A percentile compares a stretch with the other conserved stretches of the same genome.
phyloP scores from a whole-genome alignment of 139 green algal species.

The Chlorella sp. region DNA sequence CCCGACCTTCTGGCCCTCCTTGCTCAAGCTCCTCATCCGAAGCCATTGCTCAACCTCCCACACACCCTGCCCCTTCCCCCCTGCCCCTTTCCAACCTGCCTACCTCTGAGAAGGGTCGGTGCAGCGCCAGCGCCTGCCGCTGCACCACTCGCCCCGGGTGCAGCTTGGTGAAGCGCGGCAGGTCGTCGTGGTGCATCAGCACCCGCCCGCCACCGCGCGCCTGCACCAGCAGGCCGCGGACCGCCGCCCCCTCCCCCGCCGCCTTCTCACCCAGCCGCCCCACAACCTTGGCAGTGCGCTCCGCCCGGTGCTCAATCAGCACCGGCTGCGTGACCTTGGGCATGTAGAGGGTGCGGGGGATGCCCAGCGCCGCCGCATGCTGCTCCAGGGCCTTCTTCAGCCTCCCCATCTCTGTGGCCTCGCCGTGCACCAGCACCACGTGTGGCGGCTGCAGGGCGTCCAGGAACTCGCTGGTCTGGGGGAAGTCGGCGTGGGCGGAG shows the following conservation, averaged over 20 bases:
- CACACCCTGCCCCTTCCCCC: not conserved
- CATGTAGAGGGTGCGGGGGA: conserved; percentile 68
- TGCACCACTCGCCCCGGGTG: conserved; percentile 79
- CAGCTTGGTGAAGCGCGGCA: conserved; percentile 90
- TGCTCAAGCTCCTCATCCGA: too few relatives aligned
- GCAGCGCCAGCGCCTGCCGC: conserved; percentile 77
- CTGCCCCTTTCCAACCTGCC: not conserved
- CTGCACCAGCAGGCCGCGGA: conserved; percentile 81
- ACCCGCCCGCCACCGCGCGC: conserved; percentile 53
- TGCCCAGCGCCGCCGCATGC: conserved; percentile 55
- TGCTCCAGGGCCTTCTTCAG: conserved; percentile 82
- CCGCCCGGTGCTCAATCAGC: conserved; percentile 72
- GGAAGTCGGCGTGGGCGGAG: conserved; percentile 96
- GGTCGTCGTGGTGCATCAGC: conserved; percentile 88
- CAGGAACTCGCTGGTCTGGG: conserved; percentile 96
- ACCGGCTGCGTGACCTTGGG: conserved; percentile 66
- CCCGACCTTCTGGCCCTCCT: too few relatives aligned
- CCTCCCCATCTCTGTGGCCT: conserved; percentile 87
- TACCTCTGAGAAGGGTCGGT: conserved; percentile 68
- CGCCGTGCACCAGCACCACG: conserved; percentile 97
- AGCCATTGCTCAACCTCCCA: too few relatives aligned
- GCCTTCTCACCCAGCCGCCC: conserved; percentile 75
- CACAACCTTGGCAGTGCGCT: conserved; percentile 69
- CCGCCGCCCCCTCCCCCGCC: conserved; percentile 47
- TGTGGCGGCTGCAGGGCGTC: conserved; percentile 83